Evolutionary conservation across 495 filamentous ascomycete species (phyloP).

Genomic region (Podospora sp.): DNA sequence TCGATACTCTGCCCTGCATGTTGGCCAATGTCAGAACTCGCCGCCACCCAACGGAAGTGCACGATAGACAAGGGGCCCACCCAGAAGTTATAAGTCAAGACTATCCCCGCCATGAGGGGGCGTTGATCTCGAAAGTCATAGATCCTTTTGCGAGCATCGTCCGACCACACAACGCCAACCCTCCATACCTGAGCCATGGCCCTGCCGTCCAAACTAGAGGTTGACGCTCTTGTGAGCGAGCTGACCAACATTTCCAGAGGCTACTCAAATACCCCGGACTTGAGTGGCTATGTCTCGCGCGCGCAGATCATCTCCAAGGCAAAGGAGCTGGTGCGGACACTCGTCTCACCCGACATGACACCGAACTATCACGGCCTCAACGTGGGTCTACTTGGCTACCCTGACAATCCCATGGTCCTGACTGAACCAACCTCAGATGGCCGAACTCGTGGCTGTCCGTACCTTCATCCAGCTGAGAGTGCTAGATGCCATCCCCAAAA

Average conservation of each 20-base stretch:
- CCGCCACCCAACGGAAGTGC: no score
- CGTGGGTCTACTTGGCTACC: not conserved
- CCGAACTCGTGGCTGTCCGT: constrained; percentile 26
- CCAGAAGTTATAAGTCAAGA: no score
- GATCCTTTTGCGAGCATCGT: no score
- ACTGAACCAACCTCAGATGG: constrained; percentile 23
- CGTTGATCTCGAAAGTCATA: no score
- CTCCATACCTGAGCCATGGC: constrained; percentile 4
- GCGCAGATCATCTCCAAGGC: constrained; percentile 26
- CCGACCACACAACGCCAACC: no score
- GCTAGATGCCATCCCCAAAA: constrained; percentile 25
- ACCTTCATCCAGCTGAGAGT: constrained; percentile 31
- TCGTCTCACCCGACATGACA: constrained; percentile 21
- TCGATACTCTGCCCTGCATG: no score
- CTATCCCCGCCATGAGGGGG: no score
- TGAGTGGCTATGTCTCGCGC: constrained; percentile 23
- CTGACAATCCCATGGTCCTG: not conserved
- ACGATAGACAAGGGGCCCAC: no score
- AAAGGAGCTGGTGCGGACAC: constrained; percentile 19
- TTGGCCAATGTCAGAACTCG: no score
- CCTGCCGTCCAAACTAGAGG: constrained; percentile 23
- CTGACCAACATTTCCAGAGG: constrained; percentile 17
- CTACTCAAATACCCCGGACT: constrained; percentile 21
- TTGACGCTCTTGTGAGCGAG: constrained; percentile 20
- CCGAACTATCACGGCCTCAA: constrained; percentile 31